Conservation (phyloP, 1,284 basidiomycete genomes). For the Thelephora terrestris region DNA sequence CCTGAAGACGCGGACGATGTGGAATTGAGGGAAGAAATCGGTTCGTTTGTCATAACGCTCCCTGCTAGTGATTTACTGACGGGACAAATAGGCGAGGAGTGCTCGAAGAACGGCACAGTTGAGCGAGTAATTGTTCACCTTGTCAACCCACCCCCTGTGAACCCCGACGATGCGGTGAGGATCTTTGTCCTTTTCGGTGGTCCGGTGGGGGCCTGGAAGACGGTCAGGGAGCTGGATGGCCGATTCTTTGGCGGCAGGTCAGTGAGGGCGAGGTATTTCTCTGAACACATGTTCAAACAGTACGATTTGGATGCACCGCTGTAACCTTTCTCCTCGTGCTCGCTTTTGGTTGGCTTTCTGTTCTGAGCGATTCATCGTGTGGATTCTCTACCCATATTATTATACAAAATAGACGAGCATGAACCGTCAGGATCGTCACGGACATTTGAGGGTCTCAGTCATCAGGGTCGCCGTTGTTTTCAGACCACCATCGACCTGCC, state of each 20-base stretch:
- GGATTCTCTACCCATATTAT: not conserved
- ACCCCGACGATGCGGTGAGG: slow-evolving; percentile 62
- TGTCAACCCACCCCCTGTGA: slow-evolving; percentile 50
- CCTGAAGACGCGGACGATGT: slow-evolving; percentile 76
- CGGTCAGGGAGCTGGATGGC: slow-evolving; percentile 83
- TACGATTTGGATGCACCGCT: slow-evolving; percentile 37
- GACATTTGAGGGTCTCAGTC: slow-evolving; percentile 14
- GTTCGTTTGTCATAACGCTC: slow-evolving; percentile 32
- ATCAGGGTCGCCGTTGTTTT: slow-evolving; percentile 40
- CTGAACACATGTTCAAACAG: slow-evolving; percentile 49
- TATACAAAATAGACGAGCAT: no score
- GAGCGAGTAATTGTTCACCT: slow-evolving; percentile 81
- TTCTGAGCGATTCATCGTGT: not conserved
- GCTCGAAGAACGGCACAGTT: slow-evolving; percentile 82
- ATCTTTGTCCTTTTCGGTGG: slow-evolving; percentile 84
- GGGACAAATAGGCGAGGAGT: slow-evolving; percentile 61
- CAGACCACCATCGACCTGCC: slow-evolving; percentile 73
- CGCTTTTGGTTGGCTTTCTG: not conserved
- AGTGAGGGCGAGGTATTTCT: slow-evolving; percentile 77
- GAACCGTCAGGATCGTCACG: no score
- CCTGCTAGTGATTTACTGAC: slow-evolving; percentile 5
- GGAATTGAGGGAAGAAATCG: slow-evolving; percentile 80
- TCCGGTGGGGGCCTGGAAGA: slow-evolving; percentile 90
- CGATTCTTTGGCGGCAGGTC: slow-evolving; percentile 82
- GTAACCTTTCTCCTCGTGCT: slow-evolving; percentile 8